Base-by-base conservation (phyloP, 345 rosid species). In the Salix purpurea region DNA sequence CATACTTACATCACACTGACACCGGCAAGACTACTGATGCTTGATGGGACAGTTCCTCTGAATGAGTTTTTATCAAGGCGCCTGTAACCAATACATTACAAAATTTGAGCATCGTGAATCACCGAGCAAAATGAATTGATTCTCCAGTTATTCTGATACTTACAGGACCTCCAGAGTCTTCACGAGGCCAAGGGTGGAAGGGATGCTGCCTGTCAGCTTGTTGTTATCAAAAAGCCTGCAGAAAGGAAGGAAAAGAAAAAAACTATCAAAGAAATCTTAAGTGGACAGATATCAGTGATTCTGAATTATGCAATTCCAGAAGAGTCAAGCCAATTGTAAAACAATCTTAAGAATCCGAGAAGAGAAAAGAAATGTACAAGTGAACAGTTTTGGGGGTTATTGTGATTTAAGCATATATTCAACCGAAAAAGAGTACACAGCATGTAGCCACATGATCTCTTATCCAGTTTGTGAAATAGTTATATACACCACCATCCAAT, bases 201-300 rank as follows among this genome's bases (percentile, higher is more conserved):
- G 99, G 68, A 96, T 80, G 58, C 4, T 1, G 1, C 97, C 98
- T 0, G 72, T 72, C 69, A 96, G 87, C 44, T 72, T 79, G 87
- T 96, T 93, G 84, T 85, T 83, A 9, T 92, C 95, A 68, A 93
- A 90, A 61, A 93, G 92, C 85, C 98, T 96, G 85, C 60, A 36
- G 37, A 34, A 61, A 42, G 62, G 24, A n/a, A n/a, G 28, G 39
- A 21, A 70, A 23, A 42, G 21, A n/a, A 23, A 62, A 54, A 58
- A 39, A 37, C 16, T 1, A 23, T 14, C 10, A 74, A 46, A 13
- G 1, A 60, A 28, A 28, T 56, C 36, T 26, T 54, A 7, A 72
- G 60, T 7, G 23, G 46, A 3, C 8, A 32, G 46, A 3, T 58
- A 58, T 58, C 62, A 14, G 64, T 13, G 30, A 7, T 9, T 23